Evolutionary conservation across 352 stramenopile genomes (phyloP), one percentile per base, ranked within the genome.

Genomic region (Phytophthora podocarpi): DNA sequence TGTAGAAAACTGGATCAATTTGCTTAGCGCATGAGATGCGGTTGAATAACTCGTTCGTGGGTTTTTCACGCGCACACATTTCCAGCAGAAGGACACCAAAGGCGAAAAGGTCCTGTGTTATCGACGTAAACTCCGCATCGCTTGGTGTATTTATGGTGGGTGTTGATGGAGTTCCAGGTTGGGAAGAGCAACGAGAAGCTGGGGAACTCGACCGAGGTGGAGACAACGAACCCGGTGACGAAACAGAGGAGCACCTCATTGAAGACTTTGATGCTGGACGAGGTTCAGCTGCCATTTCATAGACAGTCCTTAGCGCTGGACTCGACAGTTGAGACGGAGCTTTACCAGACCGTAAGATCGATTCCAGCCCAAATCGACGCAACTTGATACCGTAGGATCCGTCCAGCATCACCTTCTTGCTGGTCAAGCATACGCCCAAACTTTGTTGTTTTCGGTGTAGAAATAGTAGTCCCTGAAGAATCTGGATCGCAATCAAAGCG

Each of bases 61-160:
- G 84, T 6, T 85, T 82, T 16, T 83, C 68, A 8, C 58, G 24
- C 5, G 70, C 68, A 30, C 78, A 87, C 78, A 93, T 87, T 60
- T 93, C 84, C 15, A 90, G 68, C 0, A 91, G 51, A 26, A 93
- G 65, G 23, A 91, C 64, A 2, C 82, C 84, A 43, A 93, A 91
- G 11, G 80, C 76, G 45, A 82, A 91, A 16, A 93, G 48, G 45
- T 93, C 80, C 32, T 71, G 51, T 40, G 49, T 30, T 57, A 62
- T 46, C 1, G 51, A 62, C 5, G 64, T 64, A 2, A 63, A 51
- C 5, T 51, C 31, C 11, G 4, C 2, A 24, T 46, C 30, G 10
- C 12, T 26, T 18, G 34, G 12, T 15, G 5, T 16, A 42, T 63
- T 36, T 32, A 32, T 58, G 9, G 13, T 32, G 8, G 42, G 5